Conservation (phyloP, 768 basidiomycete genomes). For the Rhizopogon sp. region DNA sequence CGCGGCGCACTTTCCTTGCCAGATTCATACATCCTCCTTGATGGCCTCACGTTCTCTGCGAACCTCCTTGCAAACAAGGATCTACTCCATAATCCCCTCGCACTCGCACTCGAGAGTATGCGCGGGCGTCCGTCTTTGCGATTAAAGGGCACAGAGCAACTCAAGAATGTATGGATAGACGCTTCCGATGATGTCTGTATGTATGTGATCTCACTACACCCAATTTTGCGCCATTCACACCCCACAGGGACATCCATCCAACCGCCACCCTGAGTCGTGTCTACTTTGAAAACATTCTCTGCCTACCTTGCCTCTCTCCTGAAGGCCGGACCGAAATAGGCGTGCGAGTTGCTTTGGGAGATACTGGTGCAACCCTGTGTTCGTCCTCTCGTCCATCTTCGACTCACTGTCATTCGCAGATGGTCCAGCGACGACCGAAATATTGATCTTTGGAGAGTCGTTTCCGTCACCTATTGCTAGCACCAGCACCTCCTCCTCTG, state of each 20-base stretch:
- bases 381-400: background rate
- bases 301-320: slow-evolving; percentile 35
- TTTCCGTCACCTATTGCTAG: slow-evolving; percentile 6
- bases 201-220: slow-evolving; percentile 38
- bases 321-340: slow-evolving; percentile 42
- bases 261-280: slow-evolving; percentile 52
- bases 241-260: slow-evolving; percentile 63
- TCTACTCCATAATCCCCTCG: slow-evolving; percentile 63
- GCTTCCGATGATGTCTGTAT: slow-evolving; percentile 44
- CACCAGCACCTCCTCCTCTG: slow-evolving; percentile 15
- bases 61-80: slow-evolving; percentile 32
- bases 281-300: slow-evolving; percentile 71
- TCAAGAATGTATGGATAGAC: slow-evolving; percentile 58
- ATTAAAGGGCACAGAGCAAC: slow-evolving; percentile 47
- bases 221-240: background rate
- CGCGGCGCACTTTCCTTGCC: slow-evolving; percentile 71
- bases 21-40: slow-evolving; percentile 66
- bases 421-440: slow-evolving; percentile 65
- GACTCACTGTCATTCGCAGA: slow-evolving; percentile 30
- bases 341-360: slow-evolving; percentile 65
- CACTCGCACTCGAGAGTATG: slow-evolving; percentile 76
- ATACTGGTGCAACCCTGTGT: slow-evolving; percentile 45
- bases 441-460: slow-evolving; percentile 47
- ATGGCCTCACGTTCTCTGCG: slow-evolving; percentile 67
- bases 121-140: slow-evolving; percentile 63